Base-by-base conservation (phyloP, 805 yeast genomes). In the Candida arabinofermentans region DNA sequence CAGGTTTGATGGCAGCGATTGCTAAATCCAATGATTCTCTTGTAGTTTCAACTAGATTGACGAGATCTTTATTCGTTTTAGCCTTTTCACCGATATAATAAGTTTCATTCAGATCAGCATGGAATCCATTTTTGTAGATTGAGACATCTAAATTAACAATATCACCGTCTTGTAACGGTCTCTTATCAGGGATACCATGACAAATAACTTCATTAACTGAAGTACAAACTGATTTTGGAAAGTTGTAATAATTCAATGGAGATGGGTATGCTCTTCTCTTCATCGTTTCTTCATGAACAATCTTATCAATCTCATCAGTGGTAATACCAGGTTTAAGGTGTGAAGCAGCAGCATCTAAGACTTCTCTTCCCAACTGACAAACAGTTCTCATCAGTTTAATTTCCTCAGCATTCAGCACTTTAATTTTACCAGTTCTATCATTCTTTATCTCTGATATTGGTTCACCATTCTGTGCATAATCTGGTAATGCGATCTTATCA, bases 171-270 rank as follows among this genome's bases (percentile, higher is more conserved):
- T 86, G 68, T 49, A 93, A 73, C 26, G 81, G 81, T 41, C 90
- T 76, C 67, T 86, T 75, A 65, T 93, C 99, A 22, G 99, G 99
- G 44, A 93, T 86, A 49, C 99, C 99, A 64, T 93, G 99, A 62
- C 99, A 93, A 46, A 93, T 86, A 43, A 89, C 81, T 70, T 93
- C 99, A 65, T 93, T 93, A 34, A 93, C 83, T 2, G 96, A 88
- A 1, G 96, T 88, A 66, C 99, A 93, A 32, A 87, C 76, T 18
- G 93, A 80, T 61, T 89, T 90, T 33, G 98, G 97, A 69, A 79
- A 93, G 65, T 88, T 86, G 69, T 83, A 90, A 69, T 93, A 93
- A 69, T 93, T 93, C 49, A 91, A 71, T 3, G 99, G 96, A 10
- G 96, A 87, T 16, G 99, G 99, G 62, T 93, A 93, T 3, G 90